These are phyloP conservation scores for Ganoderma sp. DNA, from an alignment of 1,284 basidiomycete genomes.

Conservation along the genomic window DNA sequence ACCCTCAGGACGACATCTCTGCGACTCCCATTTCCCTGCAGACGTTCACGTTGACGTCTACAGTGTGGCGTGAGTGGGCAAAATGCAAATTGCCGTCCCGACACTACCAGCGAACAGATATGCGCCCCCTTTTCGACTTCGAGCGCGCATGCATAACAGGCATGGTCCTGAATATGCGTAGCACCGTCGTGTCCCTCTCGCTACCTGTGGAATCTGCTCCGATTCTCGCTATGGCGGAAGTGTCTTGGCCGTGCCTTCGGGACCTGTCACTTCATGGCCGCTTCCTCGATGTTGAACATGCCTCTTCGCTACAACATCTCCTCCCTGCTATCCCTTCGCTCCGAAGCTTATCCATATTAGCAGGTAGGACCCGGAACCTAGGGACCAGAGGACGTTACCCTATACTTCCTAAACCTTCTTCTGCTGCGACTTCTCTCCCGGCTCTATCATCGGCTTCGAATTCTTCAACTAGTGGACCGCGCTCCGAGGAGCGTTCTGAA, in stretches of 20 bases:
- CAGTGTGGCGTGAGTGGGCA: neutral
- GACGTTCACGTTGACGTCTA: neutral
- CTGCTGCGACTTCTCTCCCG: neutral
- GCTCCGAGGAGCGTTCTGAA: conserved; percentile 1
- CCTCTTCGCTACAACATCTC: neutral
- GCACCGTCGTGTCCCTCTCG: neutral
- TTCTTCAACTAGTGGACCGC: neutral
- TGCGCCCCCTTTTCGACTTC: neutral
- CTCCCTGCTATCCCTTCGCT: neutral
- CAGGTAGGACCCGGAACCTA: neutral
- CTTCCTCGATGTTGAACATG: neutral
- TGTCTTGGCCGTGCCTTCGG: neutral
- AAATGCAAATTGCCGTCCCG: neutral
- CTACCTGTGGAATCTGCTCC: neutral
- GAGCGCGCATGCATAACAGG: neutral
- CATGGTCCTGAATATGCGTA: neutral
- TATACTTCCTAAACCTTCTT: neutral
- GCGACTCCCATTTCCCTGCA: neutral
- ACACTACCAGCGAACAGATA: neutral
- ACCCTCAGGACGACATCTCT: neutral
- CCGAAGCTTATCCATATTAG: neutral
- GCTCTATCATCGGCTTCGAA: neutral
- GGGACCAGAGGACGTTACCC: neutral
- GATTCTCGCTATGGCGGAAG: neutral
- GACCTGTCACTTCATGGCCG: conserved; percentile 1